Base-by-base conservation (phyloP, 495 filamentous ascomycete genomes). In the Usnea hakonensis region DNA sequence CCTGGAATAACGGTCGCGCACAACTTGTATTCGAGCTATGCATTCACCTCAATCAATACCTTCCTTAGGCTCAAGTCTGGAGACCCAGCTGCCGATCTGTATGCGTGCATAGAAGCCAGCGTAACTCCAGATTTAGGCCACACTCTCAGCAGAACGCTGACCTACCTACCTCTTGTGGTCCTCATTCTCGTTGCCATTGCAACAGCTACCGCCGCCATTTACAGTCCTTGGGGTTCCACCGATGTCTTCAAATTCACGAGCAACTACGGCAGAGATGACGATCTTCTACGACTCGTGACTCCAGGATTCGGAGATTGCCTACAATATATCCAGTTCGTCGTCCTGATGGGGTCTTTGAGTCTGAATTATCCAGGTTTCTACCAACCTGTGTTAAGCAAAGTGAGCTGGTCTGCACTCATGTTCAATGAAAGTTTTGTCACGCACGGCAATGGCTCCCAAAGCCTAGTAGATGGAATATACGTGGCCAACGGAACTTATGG, bases 291-390 rank as follows among this genome's bases (percentile, higher is more conserved):
- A 36, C 77, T 97, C 38, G 91, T 98, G 26, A 98, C 94, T 10
- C 94, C 94, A 17, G 94, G 94, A 0, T 98, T 98, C 71, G 91
- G 90, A 14, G 94, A 98, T 67, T 98, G 94, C 72, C 83, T 98
- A 36, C 92, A 98, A 74, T 98, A 97, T 70, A 87, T 98, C 36
- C 94, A 98, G 69, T 97, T 95, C 65, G 81, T 92, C 55, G 88
- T 92, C 23, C 79, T 98, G 38, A 91, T 92, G 0, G 95, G 95
- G 2, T 84, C 87, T 44, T 75, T 98, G 46, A 90, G 87, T 28
- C 74, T 98, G 65, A 85, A 88, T 61, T 98, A 97, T 70, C 94
- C 94, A 0, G 94, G 94, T 0, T 98, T 88, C 68, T 97, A 89
- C 71, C 94, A 97, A 69, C 94, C 94, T 17, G 88, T 88, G 17